Percentiles rank a stretch among this genome's conserved stretches.
These are phyloP conservation scores for Blastobotrys peoriensis DNA, from an alignment of 805 yeast genomes.

Conservation along the genomic window DNA sequence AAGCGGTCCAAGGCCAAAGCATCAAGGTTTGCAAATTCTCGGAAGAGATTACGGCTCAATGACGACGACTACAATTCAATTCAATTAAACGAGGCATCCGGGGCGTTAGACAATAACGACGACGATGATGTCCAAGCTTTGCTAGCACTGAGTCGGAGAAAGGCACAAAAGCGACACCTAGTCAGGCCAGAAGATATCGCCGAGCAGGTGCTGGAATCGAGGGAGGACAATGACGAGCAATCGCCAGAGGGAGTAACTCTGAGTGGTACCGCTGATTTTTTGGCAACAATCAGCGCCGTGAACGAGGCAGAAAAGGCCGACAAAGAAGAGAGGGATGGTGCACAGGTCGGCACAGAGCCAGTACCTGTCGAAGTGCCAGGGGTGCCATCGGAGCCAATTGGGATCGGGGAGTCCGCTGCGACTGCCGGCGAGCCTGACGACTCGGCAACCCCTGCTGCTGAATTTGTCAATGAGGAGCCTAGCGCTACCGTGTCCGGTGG, in stretches of 20 bases:
- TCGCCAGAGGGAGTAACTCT: slow-evolving; percentile 27
- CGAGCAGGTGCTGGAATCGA: slow-evolving; percentile 32
- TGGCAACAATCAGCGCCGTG: slow-evolving; percentile 21
- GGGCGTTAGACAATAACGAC: slow-evolving; percentile 35
- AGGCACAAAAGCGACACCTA: slow-evolving; percentile 25
- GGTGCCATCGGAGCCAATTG: background rate
- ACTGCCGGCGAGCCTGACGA: background rate
- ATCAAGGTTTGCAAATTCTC: slow-evolving; percentile 32
- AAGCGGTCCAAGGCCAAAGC: slow-evolving; percentile 41
- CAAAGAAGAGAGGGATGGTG: slow-evolving; percentile 9
- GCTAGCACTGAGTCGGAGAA: slow-evolving; percentile 27
- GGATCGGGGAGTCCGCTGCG: background rate
- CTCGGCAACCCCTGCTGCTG: background rate
- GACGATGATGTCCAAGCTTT: slow-evolving; percentile 33
- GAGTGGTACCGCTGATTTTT: slow-evolving; percentile 41
- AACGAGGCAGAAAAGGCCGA: slow-evolving; percentile 9
- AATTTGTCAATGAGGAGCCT: slow-evolving; percentile 6
- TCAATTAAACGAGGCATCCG: slow-evolving; percentile 13
- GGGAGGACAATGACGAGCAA: slow-evolving; percentile 20
- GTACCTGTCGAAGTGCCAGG: background rate
- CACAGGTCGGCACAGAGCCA: slow-evolving; percentile 7
- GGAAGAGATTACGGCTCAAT: slow-evolving; percentile 33
- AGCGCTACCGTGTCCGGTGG: slow-evolving; percentile 27
- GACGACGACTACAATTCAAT: slow-evolving; percentile 30
- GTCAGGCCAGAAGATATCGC: slow-evolving; percentile 31